Percentiles rank a stretch among this genome's conserved stretches.
These are phyloP conservation scores for Chaetomiaceae sp. DNA, from an alignment of 2,329 filamentous ascomycete genomes.

Conservation along the genomic window DNA sequence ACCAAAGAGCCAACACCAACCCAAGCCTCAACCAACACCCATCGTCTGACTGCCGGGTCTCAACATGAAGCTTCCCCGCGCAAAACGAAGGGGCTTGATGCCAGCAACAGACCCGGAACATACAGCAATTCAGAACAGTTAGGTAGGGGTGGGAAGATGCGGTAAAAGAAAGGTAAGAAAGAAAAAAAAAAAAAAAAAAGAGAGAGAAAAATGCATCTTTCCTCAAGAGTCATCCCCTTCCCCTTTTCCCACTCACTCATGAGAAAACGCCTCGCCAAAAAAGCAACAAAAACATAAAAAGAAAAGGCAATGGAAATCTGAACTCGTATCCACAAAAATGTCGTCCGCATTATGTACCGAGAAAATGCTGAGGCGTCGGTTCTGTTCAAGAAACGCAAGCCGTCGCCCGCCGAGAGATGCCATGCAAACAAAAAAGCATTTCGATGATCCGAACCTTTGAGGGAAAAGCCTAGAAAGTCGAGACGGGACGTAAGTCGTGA, in stretches of 20 bases:
- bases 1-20: neutral
- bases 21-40: neutral
- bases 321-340: conserved; percentile 14
- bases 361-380: too few species aligned
- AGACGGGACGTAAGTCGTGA: conserved; percentile 1
- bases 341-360: too few species aligned
- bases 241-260: neutral
- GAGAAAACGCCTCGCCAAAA: conserved; percentile 11
- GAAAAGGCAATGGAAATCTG: neutral
- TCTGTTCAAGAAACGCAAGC: neutral
- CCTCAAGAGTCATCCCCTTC: neutral
- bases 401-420: conserved; percentile 6
- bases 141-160: neutral
- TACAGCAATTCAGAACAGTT: neutral
- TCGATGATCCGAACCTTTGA: neutral
- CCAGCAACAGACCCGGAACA: conserved; percentile 10
- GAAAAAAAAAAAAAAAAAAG: neutral
- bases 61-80: conserved; percentile 8
- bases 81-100: conserved; percentile 1
- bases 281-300: neutral
- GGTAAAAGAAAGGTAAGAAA: neutral
- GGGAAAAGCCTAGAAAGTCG: conserved; percentile 1
- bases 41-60: neutral
- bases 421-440: conserved; percentile 4
- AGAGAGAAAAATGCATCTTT: neutral